These are phyloP conservation scores for Mesembryanthemum crystallinum DNA, from an alignment of 148 eudicot species.

Conservation along the genomic window DNA sequence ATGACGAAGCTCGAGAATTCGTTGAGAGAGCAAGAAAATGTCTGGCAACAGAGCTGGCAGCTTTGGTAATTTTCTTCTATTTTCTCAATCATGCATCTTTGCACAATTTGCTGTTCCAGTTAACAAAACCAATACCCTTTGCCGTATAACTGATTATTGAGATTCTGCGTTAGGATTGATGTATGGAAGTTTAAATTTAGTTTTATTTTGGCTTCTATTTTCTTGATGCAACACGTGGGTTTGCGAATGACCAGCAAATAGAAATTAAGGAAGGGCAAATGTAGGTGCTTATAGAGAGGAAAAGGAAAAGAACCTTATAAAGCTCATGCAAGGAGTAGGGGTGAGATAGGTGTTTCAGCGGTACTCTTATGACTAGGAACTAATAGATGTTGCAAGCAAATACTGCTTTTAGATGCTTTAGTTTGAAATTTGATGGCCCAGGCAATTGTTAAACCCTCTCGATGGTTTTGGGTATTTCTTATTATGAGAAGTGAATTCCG, in stretches of 20 bases:
- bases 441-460: too few species aligned
- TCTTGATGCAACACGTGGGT: neutral
- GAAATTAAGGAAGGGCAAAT: too few species aligned
- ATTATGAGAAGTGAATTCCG: too few species aligned
- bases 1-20: constrained; percentile 94
- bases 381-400: too few species aligned
- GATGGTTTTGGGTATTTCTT: too few species aligned
- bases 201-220: neutral
- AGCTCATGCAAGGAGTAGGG: too few species aligned
- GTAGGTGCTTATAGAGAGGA: too few species aligned
- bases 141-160: neutral
- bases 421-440: too few species aligned
- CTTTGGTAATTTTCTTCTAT: constrained; percentile 55
- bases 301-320: too few species aligned
- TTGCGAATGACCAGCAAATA: neutral
- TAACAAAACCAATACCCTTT: neutral
- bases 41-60: constrained; percentile 94
- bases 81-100: constrained; percentile 3
- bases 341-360: too few species aligned
- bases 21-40: constrained; percentile 97
- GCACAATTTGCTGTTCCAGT: neutral
- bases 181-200: neutral
- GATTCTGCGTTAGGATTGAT: neutral
- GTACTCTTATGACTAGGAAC: too few species aligned
- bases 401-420: too few species aligned